These are phyloP conservation scores for Fusarium tricinctum DNA, from an alignment of 2,329 filamentous ascomycete species.

Conservation along the genomic window DNA sequence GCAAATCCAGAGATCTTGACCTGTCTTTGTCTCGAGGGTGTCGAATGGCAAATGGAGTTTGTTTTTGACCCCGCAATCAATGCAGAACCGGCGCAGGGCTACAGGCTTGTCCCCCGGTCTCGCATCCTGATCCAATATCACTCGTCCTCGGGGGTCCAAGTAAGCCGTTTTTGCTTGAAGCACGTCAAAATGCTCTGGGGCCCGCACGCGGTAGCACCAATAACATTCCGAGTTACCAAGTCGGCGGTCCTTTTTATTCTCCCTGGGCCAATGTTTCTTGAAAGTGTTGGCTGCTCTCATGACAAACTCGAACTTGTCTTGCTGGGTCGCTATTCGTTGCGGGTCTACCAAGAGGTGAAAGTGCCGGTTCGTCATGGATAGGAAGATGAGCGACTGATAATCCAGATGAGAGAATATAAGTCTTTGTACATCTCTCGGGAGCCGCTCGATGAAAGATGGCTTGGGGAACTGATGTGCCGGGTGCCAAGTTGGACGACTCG, in stretches of 20 bases:
- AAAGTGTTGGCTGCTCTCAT: constrained; percentile 60
- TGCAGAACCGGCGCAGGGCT: constrained; percentile 58
- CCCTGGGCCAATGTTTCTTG: constrained; percentile 56
- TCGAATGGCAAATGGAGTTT: constrained; percentile 57
- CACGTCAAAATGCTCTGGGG: constrained; percentile 57
- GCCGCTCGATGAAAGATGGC: constrained; percentile 52
- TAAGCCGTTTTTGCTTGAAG: constrained; percentile 54
- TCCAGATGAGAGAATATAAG: constrained; percentile 56
- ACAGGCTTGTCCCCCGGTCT: constrained; percentile 50
- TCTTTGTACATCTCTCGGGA: constrained; percentile 53
- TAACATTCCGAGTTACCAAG: constrained; percentile 61
- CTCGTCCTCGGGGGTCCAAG: constrained; percentile 51
- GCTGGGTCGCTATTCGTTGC: constrained; percentile 52
- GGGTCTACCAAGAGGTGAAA: constrained; percentile 55
- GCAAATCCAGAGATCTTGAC: constrained; percentile 59
- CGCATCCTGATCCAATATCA: constrained; percentile 52
- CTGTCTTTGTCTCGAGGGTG: constrained; percentile 55
- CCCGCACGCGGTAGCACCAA: constrained; percentile 58
- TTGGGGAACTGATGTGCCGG: constrained; percentile 29
- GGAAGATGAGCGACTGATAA: constrained; percentile 58
- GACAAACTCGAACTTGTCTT: constrained; percentile 58
- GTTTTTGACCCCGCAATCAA: constrained; percentile 57
- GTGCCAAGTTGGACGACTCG: constrained; percentile 28
- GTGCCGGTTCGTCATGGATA: constrained; percentile 56
- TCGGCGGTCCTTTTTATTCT: constrained; percentile 55